These are phyloP conservation scores for Fusarium keratoplasticum DNA, from an alignment of 2,329 filamentous ascomycete species.

Conservation along the genomic window DNA sequence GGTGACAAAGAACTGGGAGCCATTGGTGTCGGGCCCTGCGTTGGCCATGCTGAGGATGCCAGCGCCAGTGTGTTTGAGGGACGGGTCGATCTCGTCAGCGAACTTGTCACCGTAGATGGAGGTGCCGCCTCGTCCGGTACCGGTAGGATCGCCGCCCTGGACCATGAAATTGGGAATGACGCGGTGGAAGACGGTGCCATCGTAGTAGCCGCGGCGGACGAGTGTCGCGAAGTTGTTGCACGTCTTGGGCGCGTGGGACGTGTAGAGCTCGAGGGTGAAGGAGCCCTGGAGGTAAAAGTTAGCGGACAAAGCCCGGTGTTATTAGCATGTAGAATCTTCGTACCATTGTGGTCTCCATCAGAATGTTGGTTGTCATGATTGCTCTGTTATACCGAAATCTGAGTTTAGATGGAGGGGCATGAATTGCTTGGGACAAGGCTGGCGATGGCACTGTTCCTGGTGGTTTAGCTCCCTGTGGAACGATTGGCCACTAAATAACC, in stretches of 20 bases:
- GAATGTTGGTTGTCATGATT: slow-evolving; percentile 80
- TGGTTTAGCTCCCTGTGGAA: slow-evolving; percentile 1
- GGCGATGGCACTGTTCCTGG: slow-evolving; percentile 5
- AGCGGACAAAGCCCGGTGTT: background rate
- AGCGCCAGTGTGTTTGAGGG: slow-evolving; percentile 90
- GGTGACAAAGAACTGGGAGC: slow-evolving; percentile 96
- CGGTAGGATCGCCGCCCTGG: slow-evolving; percentile 93
- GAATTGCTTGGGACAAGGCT: slow-evolving; percentile 16
- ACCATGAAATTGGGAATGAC: slow-evolving; percentile 98
- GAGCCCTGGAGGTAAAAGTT: slow-evolving; percentile 68
- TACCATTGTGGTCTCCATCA: slow-evolving; percentile 89
- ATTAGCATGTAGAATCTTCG: slow-evolving; percentile 13
- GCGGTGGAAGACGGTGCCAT: slow-evolving; percentile 88
- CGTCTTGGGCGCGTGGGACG: slow-evolving; percentile 85
- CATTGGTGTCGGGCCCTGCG: slow-evolving; percentile 91
- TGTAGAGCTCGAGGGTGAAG: slow-evolving; percentile 91
- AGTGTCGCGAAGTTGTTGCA: slow-evolving; percentile 91
- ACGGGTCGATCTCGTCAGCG: slow-evolving; percentile 85
- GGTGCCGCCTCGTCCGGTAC: slow-evolving; percentile 87
- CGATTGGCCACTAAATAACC: slow-evolving; percentile 9
- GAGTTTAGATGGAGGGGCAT: slow-evolving; percentile 29
- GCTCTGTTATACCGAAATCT: background rate
- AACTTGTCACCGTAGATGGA: slow-evolving; percentile 96
- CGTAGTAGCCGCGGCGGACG: slow-evolving; percentile 86
- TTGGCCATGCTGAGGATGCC: slow-evolving; percentile 98